These are phyloP conservation scores for Camelina neglecta DNA, from an alignment of 345 rosid genomes.

Conservation along the genomic window DNA sequence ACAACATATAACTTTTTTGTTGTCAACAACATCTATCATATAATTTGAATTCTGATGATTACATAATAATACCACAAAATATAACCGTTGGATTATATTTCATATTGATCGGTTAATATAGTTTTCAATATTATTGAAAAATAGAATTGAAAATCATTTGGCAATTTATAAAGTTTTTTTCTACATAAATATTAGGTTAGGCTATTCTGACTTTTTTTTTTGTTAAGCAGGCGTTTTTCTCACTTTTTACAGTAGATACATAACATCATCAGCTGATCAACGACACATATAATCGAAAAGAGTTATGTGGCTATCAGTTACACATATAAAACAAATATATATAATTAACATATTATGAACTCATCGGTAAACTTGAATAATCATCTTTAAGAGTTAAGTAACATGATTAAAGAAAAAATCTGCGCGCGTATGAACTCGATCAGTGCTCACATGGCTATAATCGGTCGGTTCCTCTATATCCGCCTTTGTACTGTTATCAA, in stretches of 20 bases:
- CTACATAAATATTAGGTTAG: background rate
- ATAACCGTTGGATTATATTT: background rate
- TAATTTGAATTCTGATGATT: background rate
- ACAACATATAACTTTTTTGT: background rate
- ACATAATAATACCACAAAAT: background rate
- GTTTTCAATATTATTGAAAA: background rate
- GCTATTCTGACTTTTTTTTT: too few species aligned
- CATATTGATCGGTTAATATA: background rate
- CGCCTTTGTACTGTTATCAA: background rate
- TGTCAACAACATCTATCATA: background rate
- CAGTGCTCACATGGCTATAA: constrained; percentile 20
- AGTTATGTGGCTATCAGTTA: background rate
- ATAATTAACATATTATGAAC: background rate
- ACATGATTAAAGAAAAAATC: background rate
- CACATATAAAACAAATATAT: background rate
- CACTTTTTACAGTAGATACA: background rate
- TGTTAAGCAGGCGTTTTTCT: background rate
- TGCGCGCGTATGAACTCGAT: constrained; percentile 10
- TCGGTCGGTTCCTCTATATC: constrained; percentile 18
- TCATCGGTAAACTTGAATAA: background rate
- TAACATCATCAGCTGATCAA: background rate
- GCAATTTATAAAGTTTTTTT: background rate
- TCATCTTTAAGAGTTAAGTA: background rate
- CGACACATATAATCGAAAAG: background rate
- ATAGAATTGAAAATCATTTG: background rate